Evolutionary conservation across 371 early-diverging fungal genomes (phyloP).

Genomic region (Circinella minor): DNA sequence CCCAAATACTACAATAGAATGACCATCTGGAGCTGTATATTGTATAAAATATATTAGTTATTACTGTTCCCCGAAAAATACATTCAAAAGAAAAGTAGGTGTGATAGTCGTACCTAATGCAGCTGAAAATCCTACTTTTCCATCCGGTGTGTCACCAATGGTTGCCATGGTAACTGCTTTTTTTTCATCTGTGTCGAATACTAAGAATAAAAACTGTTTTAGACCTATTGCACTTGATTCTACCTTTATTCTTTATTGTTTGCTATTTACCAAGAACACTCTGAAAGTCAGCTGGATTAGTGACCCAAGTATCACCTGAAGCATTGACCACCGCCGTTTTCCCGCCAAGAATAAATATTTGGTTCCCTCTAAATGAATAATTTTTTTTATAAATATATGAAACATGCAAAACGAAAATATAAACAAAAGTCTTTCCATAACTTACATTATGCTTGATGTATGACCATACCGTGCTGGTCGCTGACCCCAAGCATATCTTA

Average conservation of each 20-base stretch:
- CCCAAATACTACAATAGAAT: slow-evolving; percentile 47
- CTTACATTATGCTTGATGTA: slow-evolving; percentile 40
- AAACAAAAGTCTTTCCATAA: no score
- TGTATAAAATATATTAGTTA: no score
- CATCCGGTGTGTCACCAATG: slow-evolving; percentile 40
- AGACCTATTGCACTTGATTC: neutral
- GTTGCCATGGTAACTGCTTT: slow-evolving; percentile 46
- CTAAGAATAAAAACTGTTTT: slow-evolving; percentile 12
- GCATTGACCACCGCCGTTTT: slow-evolving; percentile 23
- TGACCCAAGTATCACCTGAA: slow-evolving; percentile 18
- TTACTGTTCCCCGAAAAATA: no score
- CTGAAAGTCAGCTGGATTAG: slow-evolving; percentile 33
- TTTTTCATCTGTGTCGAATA: slow-evolving; percentile 36
- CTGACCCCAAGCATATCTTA: slow-evolving; percentile 26
- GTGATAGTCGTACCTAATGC: slow-evolving; percentile 26
- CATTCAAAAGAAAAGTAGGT: neutral
- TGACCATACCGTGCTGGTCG: slow-evolving; percentile 41
- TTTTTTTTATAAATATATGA: no score
- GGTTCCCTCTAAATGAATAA: slow-evolving; percentile 25
- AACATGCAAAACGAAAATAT: no score
- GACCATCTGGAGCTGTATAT: slow-evolving; percentile 40
- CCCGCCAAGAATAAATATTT: slow-evolving; percentile 50
- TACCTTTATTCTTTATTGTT: neutral
- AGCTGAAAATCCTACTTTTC: slow-evolving; percentile 36
- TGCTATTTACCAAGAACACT: slow-evolving; percentile 41